A percentile compares a stretch with the other conserved stretches of the same genome.
Evolutionary conservation across 2,329 filamentous ascomycete species (phyloP).

Genomic region (Colletotrichum scovillei): DNA sequence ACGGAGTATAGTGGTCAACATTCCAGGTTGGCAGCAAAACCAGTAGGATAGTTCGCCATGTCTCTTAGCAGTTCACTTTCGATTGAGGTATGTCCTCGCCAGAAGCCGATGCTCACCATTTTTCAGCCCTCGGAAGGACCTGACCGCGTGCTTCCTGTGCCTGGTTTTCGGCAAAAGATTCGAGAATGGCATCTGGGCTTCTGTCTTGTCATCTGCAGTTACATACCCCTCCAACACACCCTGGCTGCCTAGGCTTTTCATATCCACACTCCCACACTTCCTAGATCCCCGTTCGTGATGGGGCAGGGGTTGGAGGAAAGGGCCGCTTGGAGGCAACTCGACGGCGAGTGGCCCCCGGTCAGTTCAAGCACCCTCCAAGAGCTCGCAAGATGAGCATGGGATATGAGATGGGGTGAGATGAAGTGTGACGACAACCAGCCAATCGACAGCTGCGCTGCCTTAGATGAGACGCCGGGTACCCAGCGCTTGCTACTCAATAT

Average conservation of each 20-base stretch:
- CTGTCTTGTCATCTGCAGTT: slow-evolving; percentile 21
- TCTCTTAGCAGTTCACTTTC: neutral
- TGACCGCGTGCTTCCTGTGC: slow-evolving; percentile 19
- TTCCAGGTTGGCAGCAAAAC: neutral
- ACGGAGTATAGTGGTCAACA: neutral
- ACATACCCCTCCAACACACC: slow-evolving; percentile 30
- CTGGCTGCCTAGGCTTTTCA: slow-evolving; percentile 22
- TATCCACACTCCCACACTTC: slow-evolving; percentile 26
- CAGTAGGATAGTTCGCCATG: neutral
- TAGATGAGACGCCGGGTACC: slow-evolving; percentile 33
- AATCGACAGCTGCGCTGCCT: slow-evolving; percentile 25
- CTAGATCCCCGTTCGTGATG: slow-evolving; percentile 16
- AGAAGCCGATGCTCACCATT: slow-evolving; percentile 25
- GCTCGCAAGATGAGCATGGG: slow-evolving; percentile 29
- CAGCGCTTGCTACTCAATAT: slow-evolving; percentile 21
- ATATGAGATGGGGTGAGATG: slow-evolving; percentile 34
- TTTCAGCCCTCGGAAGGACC: slow-evolving; percentile 6
- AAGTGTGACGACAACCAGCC: slow-evolving; percentile 27
- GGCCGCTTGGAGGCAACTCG: slow-evolving; percentile 21
- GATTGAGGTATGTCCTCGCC: slow-evolving; percentile 13
- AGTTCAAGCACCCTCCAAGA: slow-evolving; percentile 20
- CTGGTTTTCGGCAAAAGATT: slow-evolving; percentile 30
- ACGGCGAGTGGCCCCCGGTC: slow-evolving; percentile 23
- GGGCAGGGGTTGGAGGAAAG: slow-evolving; percentile 23
- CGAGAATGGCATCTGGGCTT: slow-evolving; percentile 16